Percentiles rank a stretch among this genome's conserved stretches.
Evolutionary conservation across 2,329 filamentous ascomycete genomes (phyloP).

Genomic region (Ophioceras dolichostomum): DNA sequence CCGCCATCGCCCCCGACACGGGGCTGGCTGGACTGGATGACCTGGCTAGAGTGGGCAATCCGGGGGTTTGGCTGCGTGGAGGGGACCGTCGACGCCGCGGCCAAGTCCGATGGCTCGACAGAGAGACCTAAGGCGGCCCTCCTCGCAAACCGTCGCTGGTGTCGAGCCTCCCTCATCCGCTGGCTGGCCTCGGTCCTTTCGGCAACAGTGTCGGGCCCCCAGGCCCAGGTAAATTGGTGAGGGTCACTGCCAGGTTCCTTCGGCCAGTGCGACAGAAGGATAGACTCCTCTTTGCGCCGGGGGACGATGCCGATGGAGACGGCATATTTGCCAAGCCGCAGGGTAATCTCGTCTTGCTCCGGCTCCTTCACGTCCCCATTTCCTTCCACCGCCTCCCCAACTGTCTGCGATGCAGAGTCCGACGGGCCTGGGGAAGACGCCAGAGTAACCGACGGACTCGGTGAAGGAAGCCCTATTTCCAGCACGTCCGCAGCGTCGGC

Average conservation of each 20-base stretch:
- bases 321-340: conserved; percentile 1
- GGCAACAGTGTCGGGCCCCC: neutral
- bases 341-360: neutral
- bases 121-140: neutral
- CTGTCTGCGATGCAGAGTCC: neutral
- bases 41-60: neutral
- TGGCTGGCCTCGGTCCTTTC: neutral
- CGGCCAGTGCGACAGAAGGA: conserved; percentile 1
- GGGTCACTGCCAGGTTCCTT: neutral
- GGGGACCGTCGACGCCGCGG: neutral
- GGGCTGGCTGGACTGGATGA: too few relatives aligned
- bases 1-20: neutral
- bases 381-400: neutral
- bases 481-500: too few relatives aligned
- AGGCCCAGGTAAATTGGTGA: conserved; percentile 1
- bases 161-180: neutral
- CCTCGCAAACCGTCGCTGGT: neutral
- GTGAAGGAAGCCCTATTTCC: neutral
- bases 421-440: conserved; percentile 1
- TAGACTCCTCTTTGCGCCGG: neutral
- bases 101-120: neutral
- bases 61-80: neutral
- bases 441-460: neutral
- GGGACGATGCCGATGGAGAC: conserved; percentile 1
- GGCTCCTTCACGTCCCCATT: neutral